Base-by-base conservation (phyloP, 495 filamentous ascomycete species). In the Neurospora sp. region DNA sequence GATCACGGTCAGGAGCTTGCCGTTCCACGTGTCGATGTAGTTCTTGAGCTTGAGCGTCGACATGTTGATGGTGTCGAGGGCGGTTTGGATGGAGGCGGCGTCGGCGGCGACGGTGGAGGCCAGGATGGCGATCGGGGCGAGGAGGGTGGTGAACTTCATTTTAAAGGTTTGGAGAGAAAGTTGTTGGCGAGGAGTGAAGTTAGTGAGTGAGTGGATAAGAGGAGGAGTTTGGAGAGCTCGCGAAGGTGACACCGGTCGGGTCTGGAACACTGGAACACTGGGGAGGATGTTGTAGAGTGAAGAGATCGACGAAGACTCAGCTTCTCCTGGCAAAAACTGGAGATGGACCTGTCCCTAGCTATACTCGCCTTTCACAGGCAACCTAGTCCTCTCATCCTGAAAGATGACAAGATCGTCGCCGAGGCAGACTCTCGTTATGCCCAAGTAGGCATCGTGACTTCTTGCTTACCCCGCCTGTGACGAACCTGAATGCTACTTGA, bases 1-100 rank as follows among this genome's bases (percentile, higher is more conserved):
- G 4, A 81, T 65, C 0, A 79, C 69, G 39, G 76, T 75, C 5
- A 79, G 70, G 41, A 78, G 69, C 39, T 74, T 69, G 68, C 75
- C 75, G 39, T 76, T 72, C 76, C 80, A 82, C 5, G n/a, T 42
- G 39, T 46, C 41, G 22, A 83, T 76, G 38, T 73, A 74, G 70
- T 27, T 68, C 61, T 79, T 74, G 42, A 83, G 78, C n/a, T 71
- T 69, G 48, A 77, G 41, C 5, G 82, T 81, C 38, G 73, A 42
- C 59, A 73, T 59, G 48, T 75, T 69, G 75, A 82, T 77, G 31
- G 68, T 71, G 37, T 14, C n/a, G 70, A 84, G 74, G 37, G 80
- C 79, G 27, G 61, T 71, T 27, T 75, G 39, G 61, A 84, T 81
- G 65, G 81, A 31, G 22, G 72, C 73, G 61, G 53, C 73, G 39